Evolutionary conservation across 176 grass and related monocot genomes (phyloP), one percentile per base, ranked within the genome.

Genomic region (Alopecurus myosuroides): DNA sequence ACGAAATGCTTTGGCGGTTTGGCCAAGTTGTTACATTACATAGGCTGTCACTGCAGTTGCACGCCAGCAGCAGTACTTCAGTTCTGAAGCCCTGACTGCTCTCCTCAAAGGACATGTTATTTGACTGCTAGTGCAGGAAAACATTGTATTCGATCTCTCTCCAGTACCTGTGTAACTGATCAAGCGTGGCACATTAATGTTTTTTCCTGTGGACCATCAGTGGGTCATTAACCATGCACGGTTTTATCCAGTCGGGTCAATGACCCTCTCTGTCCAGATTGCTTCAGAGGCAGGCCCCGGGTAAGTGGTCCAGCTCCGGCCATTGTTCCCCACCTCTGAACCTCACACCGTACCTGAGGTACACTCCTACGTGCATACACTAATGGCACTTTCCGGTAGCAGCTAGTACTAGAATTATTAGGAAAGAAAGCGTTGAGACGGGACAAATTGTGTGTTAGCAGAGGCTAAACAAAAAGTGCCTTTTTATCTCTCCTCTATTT

Each of bases 361-460:
- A 74, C 74, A 83, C 10, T 57, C 55, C 78, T 79, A 57, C 64
- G n/a, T n/a, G 34, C 51, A 69, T 70, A 20, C 37, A 17, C 63
- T 82, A 83, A 78, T 86, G 68, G 23, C 33, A 10, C 33, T 12
- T 28, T 15, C 7, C 33, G 33, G 52, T 42, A 82, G 40, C 78
- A n/a, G n/a, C n/a, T n/a, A n/a, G n/a, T 67, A 53, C 45, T 85
- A 37, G 57, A 7, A 74, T 90, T 82, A 82, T 36, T 33, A 78
- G 79, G 26, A 80, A 70, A 56, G 39, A 33, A 87, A 74, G 45
- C 9, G 48, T 8, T 71, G 72, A 29, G 30, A 17, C 64, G 40
- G 70, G 88, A 90, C 84, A 90, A 72, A 78, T 42, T 3, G 78
- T 23, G 64, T 36, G 78, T 89, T 78, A 86, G 66, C 70, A 82